Evolutionary conservation across 768 basidiomycete species (phyloP).

Genomic region (Auricularia sp.): DNA sequence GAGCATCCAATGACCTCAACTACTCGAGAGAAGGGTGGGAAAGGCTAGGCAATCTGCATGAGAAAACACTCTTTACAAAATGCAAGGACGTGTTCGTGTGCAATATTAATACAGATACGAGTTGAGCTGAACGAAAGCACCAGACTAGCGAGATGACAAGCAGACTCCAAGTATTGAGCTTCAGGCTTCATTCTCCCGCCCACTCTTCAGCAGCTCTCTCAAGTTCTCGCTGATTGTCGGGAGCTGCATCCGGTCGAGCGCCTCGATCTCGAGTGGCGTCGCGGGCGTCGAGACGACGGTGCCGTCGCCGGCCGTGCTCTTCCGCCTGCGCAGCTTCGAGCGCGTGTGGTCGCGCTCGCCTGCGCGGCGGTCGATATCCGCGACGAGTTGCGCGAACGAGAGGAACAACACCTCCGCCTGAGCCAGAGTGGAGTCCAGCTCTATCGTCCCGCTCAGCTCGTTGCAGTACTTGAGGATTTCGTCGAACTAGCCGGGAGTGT

Average conservation of each 20-base stretch:
- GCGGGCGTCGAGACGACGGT: neutral
- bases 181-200: neutral
- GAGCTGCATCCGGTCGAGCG: constrained; percentile 26
- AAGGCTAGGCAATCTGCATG: too few relatives aligned
- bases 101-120: too few relatives aligned
- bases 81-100: too few relatives aligned
- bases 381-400: constrained; percentile 79
- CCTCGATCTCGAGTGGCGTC: constrained; percentile 1
- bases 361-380: constrained; percentile 76
- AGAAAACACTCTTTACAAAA: too few relatives aligned
- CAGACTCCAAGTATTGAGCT: too few relatives aligned
- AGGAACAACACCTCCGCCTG: constrained; percentile 97
- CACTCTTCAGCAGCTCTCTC: constrained; percentile 41
- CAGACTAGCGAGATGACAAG: too few relatives aligned
- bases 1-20: too few relatives aligned
- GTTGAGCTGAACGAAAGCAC: too few relatives aligned
- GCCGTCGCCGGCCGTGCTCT: constrained; percentile 18
- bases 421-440: constrained; percentile 87
- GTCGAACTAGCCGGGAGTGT: constrained; percentile 47
- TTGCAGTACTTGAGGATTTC: constrained; percentile 87
- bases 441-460: constrained; percentile 92
- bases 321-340: constrained; percentile 22
- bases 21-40: too few relatives aligned
- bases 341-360: constrained; percentile 39
- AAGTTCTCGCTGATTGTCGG: constrained; percentile 53